Base-by-base conservation (phyloP, 129 eudicot species). In the Flaveria sonorensis region DNA sequence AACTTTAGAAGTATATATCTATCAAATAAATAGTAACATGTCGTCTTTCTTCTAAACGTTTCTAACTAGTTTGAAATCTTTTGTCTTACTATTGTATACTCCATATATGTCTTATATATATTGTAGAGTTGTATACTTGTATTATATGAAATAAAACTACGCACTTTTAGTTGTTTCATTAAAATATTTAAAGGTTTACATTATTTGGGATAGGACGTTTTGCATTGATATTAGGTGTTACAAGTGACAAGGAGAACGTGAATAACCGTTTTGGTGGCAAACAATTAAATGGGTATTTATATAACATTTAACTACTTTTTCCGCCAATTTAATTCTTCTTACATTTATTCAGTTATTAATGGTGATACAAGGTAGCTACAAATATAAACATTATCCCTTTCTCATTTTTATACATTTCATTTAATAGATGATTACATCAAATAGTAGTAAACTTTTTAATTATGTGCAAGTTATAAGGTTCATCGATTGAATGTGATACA, bases 231-330 rank as follows among this genome's bases (percentile, higher is more conserved):
- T 20, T 46, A 47, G 26, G 28, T 14, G 43, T 50, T 6, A 40
- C 45, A 40, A 40, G 9, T 40, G 62, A 52, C 48, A n/a, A 53
- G 16, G 64, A 52, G 64, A 71, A 32, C 19, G 32, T 72, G 52
- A 20, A 18, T 55, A 72, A 72, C 76, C 66, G n/a, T 20, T 72
- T 36, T 36, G 77, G 77, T 72, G 48, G 77, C 66, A 55, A 72
- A 36, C 50, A 32, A 72, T 52, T 19, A 2, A 53, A 72, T 71
- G 48, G 28, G 76, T 71, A 52, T 9, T 36, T 28, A 72, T 43
- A 20, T 30, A 18, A 9, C 39, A 13, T 72, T 53, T 72, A 72
- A 30, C 77, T 36, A 72, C 19, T 46, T 36, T 72, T 72, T 19
- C 5, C 32, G 15, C 66, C 30, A 32, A 72, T 72, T 72, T 3